Percentiles rank a stretch among this genome's conserved stretches.
phyloP scores from a whole-genome alignment of 805 yeast species.

The Sugiyamaella chiloensis region DNA sequence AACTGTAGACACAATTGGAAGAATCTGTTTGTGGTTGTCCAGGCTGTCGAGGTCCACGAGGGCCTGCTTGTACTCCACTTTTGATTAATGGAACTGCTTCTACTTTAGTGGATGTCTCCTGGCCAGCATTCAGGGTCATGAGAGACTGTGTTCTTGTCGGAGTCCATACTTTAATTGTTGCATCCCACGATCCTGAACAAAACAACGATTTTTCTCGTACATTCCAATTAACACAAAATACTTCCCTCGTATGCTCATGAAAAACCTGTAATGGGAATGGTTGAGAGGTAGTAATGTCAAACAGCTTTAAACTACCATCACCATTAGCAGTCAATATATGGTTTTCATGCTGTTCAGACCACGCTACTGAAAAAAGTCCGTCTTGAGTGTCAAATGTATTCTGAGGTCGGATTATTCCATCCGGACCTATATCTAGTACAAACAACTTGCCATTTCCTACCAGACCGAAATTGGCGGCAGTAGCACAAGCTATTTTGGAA shows the following conservation, averaged over 20 bases:
- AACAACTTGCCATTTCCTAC: constrained; percentile 89
- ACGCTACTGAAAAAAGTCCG: constrained; percentile 79
- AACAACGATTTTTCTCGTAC: constrained; percentile 63
- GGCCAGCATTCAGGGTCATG: constrained; percentile 16
- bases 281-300: constrained; percentile 53
- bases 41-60: constrained; percentile 15
- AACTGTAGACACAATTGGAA: constrained; percentile 69
- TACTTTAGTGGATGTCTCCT: constrained; percentile 25
- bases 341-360: constrained; percentile 90
- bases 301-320: constrained; percentile 81
- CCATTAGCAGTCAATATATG: constrained; percentile 83
- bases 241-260: constrained; percentile 75
- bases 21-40: constrained; percentile 27
- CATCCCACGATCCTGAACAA: constrained; percentile 90
- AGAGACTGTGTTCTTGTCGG: constrained; percentile 23
- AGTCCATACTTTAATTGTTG: constrained; percentile 58
- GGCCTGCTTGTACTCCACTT: constrained; percentile 20
- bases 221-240: constrained; percentile 72
- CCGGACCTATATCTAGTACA: constrained; percentile 62
- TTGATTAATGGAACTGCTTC: constrained; percentile 18
- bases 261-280: constrained; percentile 29
- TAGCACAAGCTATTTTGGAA: constrained; percentile 82
- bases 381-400: constrained; percentile 81
- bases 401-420: constrained; percentile 50
- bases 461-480: constrained; percentile 88